phyloP scores from a whole-genome alignment of 352 stramenopile genomes.

The Phytophthora kernoviae region DNA sequence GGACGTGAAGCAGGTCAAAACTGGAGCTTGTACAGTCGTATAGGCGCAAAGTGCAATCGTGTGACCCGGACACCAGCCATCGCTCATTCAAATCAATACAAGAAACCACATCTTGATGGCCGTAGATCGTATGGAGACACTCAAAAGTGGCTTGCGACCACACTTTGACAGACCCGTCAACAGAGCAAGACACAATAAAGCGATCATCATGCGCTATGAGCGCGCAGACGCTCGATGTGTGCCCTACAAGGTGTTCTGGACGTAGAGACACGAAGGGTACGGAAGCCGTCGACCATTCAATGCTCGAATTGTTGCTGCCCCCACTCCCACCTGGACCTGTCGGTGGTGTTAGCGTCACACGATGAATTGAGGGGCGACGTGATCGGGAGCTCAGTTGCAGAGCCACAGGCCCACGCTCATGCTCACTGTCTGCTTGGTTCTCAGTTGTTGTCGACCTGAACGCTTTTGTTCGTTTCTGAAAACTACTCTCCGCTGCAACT shows the following conservation, averaged over 20 bases:
- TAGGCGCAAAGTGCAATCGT: conserved; percentile 64
- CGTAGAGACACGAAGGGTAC: conserved; percentile 15
- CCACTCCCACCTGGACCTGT: conserved; percentile 2
- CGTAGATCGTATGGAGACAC: conserved; percentile 69
- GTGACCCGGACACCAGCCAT: conserved; percentile 74
- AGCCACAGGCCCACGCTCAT: not conserved
- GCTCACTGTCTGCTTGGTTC: conserved; percentile 21
- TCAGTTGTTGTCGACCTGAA: not conserved
- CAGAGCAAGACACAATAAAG: conserved; percentile 68
- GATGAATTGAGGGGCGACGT: conserved; percentile 20
- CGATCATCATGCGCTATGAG: conserved; percentile 56
- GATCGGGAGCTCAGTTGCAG: conserved; percentile 8
- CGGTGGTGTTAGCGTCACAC: conserved; percentile 2
- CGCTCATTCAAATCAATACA: conserved; percentile 48
- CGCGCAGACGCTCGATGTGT: conserved; percentile 63
- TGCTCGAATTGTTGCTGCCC: conserved; percentile 11
- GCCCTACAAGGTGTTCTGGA: conserved; percentile 57
- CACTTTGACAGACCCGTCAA: conserved; percentile 73
- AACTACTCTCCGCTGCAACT: not conserved
- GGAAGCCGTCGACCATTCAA: conserved; percentile 18
- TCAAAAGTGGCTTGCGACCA: conserved; percentile 60
- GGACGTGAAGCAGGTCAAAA: conserved; percentile 48
- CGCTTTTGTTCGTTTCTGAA: conserved; percentile 4
- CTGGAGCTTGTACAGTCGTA: conserved; percentile 38
- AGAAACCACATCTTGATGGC: conserved; percentile 68